Evolutionary conservation across 2,329 filamentous ascomycete genomes (phyloP), one percentile per base, ranked within the genome.

Genomic region (Verticillium nubilum): DNA sequence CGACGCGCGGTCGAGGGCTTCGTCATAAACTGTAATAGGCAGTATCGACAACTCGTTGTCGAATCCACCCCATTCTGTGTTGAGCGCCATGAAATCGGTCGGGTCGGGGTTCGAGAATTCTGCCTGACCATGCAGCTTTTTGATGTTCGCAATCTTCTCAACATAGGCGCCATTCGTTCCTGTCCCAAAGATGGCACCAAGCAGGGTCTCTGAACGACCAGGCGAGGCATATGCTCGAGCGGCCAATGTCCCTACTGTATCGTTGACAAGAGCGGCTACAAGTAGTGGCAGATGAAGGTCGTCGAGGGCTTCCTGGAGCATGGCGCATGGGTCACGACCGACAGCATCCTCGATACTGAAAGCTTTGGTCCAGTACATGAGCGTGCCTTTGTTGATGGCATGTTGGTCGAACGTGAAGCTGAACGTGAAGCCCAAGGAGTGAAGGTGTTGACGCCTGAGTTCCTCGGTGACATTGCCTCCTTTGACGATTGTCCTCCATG

Each of bases 41-140:
- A 92, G 76, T 5, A 89, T 86, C 60, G 80, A 83, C 50, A 91
- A 78, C 25, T 81, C 77, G 71, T 90, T 90, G 74, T 92, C 90
- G 67, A 92, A 92, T 62, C 86, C 89, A 61, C 90, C 90, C 89
- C 90, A 93, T 75, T 93, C 90, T 1, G 88, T 88, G 71, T 92
- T 93, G 69, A 93, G 81, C 61, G 92, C 86, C 89, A 92, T 92
- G 65, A 90, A 80, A 57, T 77, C 68, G 4, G 17, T 54, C 5
- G 58, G 26, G 0, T 19, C 54, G 4, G 59, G 23, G 1, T 27
- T 12, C 0, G 54, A 31, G 47, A 56, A 50, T 9, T 29, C 54
- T 26, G 33, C 15, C 5, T 28, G n/a, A 10, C 52, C 47, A 23
- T 60, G 59, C 4, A 72, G 72, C 74, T 91, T 92, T 50, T 78